Conservation (phyloP, 148 eudicot genomes). For the Fagopyrum homotropicum region DNA sequence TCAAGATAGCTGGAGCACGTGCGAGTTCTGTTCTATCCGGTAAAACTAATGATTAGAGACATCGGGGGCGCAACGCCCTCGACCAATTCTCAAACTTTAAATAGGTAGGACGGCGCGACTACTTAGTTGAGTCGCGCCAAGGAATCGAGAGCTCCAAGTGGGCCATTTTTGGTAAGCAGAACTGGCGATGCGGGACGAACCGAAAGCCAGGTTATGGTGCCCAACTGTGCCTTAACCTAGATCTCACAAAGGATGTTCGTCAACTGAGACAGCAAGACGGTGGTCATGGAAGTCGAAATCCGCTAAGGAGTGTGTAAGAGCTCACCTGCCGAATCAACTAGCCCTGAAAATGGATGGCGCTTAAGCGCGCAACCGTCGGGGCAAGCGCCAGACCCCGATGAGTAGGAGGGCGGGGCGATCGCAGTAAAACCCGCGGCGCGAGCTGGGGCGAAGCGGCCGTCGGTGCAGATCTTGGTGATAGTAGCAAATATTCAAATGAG, state of each 20-base stretch:
- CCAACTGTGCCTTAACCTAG: not conserved
- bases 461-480: no score
- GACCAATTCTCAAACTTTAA: no score
- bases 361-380: slow-evolving; percentile 27
- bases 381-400: slow-evolving; percentile 21
- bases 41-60: no score
- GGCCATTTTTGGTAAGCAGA: slow-evolving; percentile 16
- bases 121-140: slow-evolving; percentile 1
- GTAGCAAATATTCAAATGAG: no score
- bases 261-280: no score
- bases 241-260: not conserved
- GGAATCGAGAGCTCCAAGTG: no score
- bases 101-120: no score
- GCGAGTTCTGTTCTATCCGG: no score
- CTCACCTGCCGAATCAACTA: slow-evolving; percentile 70
- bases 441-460: slow-evolving; percentile 33
- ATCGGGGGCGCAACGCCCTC: no score
- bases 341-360: slow-evolving; percentile 55
- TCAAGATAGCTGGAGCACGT: no score
- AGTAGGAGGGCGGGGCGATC: slow-evolving; percentile 30
- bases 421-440: slow-evolving; percentile 29
- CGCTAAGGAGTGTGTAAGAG: no score
- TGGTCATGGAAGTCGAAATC: no score
- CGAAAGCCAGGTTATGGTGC: not conserved
- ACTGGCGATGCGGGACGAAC: slow-evolving; percentile 12